Percentiles rank a stretch among this genome's conserved stretches.
Conservation (phyloP, 1,139 yeast species). For the Candida neerlandica region DNA sequence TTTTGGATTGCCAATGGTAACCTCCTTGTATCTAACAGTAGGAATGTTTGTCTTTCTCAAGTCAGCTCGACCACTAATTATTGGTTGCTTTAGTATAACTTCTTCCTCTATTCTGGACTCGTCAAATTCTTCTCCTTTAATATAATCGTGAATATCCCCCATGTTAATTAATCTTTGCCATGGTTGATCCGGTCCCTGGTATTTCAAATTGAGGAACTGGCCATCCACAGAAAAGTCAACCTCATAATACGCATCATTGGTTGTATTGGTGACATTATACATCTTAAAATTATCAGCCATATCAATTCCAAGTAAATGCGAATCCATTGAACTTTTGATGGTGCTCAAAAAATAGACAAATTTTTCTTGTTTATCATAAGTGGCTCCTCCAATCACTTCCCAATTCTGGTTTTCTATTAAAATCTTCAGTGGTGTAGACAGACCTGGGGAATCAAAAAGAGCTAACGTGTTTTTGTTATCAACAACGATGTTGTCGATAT, state of each 20-base stretch:
- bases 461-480: slow-evolving; percentile 70
- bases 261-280: slow-evolving; percentile 24
- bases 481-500: slow-evolving; percentile 72
- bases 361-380: slow-evolving; percentile 54
- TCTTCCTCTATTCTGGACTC: slow-evolving; percentile 11
- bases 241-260: slow-evolving; percentile 32
- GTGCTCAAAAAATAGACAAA: slow-evolving; percentile 68
- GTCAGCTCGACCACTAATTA: slow-evolving; percentile 29
- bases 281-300: slow-evolving; percentile 18
- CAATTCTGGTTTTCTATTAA: slow-evolving; percentile 50
- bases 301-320: slow-evolving; percentile 32
- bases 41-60: slow-evolving; percentile 54
- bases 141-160: slow-evolving; percentile 31
- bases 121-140: slow-evolving; percentile 12
- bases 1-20: slow-evolving; percentile 44
- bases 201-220: slow-evolving; percentile 53
- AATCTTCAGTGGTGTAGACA: slow-evolving; percentile 34
- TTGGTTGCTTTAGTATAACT: slow-evolving; percentile 29
- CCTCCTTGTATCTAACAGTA: slow-evolving; percentile 48
- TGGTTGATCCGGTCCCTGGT: slow-evolving; percentile 70
- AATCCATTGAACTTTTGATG: slow-evolving; percentile 35
- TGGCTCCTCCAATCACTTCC: slow-evolving; percentile 30
- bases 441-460: slow-evolving; percentile 53
- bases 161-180: slow-evolving; percentile 60
- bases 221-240: slow-evolving; percentile 55